Base-by-base conservation (phyloP, 2,329 filamentous ascomycete genomes). In the Tolypocladium pustulatum region DNA sequence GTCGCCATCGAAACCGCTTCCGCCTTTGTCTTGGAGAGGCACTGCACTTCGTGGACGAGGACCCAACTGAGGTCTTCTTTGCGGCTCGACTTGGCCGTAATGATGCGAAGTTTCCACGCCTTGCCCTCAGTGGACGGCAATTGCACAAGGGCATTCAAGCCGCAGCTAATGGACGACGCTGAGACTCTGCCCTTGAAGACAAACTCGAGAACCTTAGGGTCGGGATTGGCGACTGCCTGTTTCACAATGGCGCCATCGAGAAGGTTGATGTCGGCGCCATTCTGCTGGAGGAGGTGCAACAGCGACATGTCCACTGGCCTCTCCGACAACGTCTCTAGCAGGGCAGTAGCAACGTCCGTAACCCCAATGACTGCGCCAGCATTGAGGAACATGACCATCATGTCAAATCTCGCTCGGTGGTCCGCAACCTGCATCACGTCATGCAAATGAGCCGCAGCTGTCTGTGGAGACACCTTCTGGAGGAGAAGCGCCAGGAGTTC, bases 211-310 rank as follows among this genome's bases (percentile, higher is more conserved):
- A 84, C 69, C 22, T 77, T 72, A 0, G 75, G 75, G 49, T 84
- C 78, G 0, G 75, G 69, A 32, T 78, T 73, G 10, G 67, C 64
- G 1, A 75, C 69, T 1, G 79, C 73, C 72, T 69, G 67, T 59
- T 64, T 70, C 15, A 82, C 67, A 17, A 77, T 73, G 2, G 71
- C 68, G 12, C 79, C 80, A 0, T 73, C 69, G 3, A 78, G 68
- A 12, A 73, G 69, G 60, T 85, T 84, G 58, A 83, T 69, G 59
- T 85, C 79, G 2, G 79, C 81, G 27, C 75, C 74, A 0, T 81
- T 81, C 32, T 78, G 72, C 32, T 79, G 74, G 3, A 85, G 69
- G 9, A 80, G 67, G 5, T 70, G 70, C 1, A 83, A 66, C 2
- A 85, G 71, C 15, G 75, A 72, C 65, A 79, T 74, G 57, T 86